A percentile compares a stretch with the other conserved stretches of the same genome.
phyloP scores from a whole-genome alignment of 495 filamentous ascomycete species.

The Cenococcum geophilum region DNA sequence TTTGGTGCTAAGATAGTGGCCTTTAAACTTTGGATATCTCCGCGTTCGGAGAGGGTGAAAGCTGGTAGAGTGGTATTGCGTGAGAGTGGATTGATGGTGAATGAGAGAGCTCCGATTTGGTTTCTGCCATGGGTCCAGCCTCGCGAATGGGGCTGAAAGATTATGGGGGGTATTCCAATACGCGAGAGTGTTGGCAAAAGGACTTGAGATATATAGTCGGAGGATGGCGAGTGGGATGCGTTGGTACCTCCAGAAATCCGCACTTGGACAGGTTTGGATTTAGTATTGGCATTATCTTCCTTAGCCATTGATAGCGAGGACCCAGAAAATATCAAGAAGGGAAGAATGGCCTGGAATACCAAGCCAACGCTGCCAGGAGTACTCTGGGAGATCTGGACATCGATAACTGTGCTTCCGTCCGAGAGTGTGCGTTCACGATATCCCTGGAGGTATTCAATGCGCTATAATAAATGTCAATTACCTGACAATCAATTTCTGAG shows the following conservation, averaged over 20 bases:
- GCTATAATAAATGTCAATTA: background rate
- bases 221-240: slow-evolving; percentile 61
- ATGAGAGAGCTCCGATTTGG: slow-evolving; percentile 53
- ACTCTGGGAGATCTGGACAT: slow-evolving; percentile 32
- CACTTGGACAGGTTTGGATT: slow-evolving; percentile 32
- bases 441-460: background rate
- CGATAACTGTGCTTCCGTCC: background rate
- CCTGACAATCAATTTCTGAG: no score
- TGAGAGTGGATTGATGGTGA: slow-evolving; percentile 52
- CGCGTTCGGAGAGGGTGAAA: slow-evolving; percentile 43
- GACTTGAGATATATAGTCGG: slow-evolving; percentile 72
- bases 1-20: slow-evolving; percentile 53
- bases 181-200: slow-evolving; percentile 61
- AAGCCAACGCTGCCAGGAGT: slow-evolving; percentile 54
- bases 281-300: background rate
- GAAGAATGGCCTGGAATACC: slow-evolving; percentile 78
- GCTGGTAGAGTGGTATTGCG: slow-evolving; percentile 43
- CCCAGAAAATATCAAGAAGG: slow-evolving; percentile 61
- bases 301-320: slow-evolving; percentile 16
- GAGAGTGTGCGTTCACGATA: background rate
- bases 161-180: slow-evolving; percentile 55
- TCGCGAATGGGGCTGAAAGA: slow-evolving; percentile 50
- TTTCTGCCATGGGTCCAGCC: slow-evolving; percentile 60
- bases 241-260: slow-evolving; percentile 75
- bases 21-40: slow-evolving; percentile 52